These are phyloP conservation scores for Umbelopsis ramanniana DNA, from an alignment of 192 early-diverging fungal species.

Conservation along the genomic window DNA sequence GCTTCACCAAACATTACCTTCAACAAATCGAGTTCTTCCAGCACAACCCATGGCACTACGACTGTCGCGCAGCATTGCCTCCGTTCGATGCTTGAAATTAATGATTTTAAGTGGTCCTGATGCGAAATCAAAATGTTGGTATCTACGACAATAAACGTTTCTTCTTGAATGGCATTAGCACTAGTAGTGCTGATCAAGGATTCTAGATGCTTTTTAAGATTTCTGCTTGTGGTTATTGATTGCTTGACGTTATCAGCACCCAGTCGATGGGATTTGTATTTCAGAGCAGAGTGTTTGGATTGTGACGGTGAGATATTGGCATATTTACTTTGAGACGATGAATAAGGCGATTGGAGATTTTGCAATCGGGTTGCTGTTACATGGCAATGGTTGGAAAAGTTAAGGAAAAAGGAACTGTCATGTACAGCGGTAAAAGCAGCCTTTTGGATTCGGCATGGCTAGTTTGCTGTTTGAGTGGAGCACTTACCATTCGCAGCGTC, in stretches of 20 bases:
- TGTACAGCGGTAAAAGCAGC: too few relatives aligned
- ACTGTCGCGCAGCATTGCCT: constrained; percentile 36
- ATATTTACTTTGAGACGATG: background rate
- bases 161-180: constrained; percentile 15
- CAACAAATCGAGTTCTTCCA: constrained; percentile 60
- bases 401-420: too few relatives aligned
- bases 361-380: background rate
- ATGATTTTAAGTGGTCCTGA: constrained; percentile 47
- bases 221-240: constrained; percentile 14
- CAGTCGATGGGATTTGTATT: too few relatives aligned
- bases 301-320: background rate
- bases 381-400: background rate
- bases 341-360: background rate
- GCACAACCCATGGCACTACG: constrained; percentile 62
- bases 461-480: background rate
- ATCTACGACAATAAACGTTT: constrained; percentile 50
- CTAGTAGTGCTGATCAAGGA: background rate
- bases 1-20: constrained; percentile 35
- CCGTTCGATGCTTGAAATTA: constrained; percentile 30
- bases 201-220: constrained; percentile 7
- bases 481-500: background rate
- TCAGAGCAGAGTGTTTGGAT: background rate
- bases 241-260: constrained; percentile 7
- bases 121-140: constrained; percentile 62
- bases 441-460: too few relatives aligned